Evolutionary conservation across 108 stramenopile species (phyloP), one percentile per base, ranked within the genome.

Genomic region (Tribonema minus): DNA sequence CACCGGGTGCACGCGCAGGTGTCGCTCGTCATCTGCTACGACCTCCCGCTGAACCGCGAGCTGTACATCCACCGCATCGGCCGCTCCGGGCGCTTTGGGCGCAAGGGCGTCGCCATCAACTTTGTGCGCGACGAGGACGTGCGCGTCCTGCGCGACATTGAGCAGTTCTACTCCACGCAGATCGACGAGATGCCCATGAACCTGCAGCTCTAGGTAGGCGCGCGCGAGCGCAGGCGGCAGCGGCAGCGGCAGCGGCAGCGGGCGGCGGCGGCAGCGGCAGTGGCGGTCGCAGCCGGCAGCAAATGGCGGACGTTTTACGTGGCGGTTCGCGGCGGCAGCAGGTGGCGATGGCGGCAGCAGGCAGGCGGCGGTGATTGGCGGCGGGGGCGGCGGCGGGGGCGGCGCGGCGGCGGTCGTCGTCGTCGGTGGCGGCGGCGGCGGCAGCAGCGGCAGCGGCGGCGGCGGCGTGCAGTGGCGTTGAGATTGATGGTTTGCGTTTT

Each of bases 61-160:
- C 72, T 96, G 38, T 99, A 99, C 87, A 97, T 99, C 70, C 85
- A 86, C 66, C 72, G 97, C 7, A 98, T 98, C 81, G 98, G 98
- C 25, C 89, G 98, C 5, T 95, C 94, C 25, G 98, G 98, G 2
- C 84, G 98, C 9, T 99, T 98, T 83, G 98, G 98, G 28, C 88
- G 98, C 35, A 97, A 96, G 83, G 98, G 98, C 38, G 95, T 99
- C 5, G 96, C 98, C 6, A 99, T 99, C 81, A 99, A 99, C 85
- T 98, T 99, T 87, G 96, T 97, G 32, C 93, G 87, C 73, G 85
- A 89, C 6, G 98, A 96, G 46, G 98, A 99, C 78, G 88, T 90
- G 3, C 85, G 85, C 31, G 81, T 90, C n/a, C 70, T 99, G 39
- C 85, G 92, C 35, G 96, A 96, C 72, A 97, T 99, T 77, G 98